Conservation (phyloP, 2,329 filamentous ascomycete species). For the Ramularia endophylla region DNA sequence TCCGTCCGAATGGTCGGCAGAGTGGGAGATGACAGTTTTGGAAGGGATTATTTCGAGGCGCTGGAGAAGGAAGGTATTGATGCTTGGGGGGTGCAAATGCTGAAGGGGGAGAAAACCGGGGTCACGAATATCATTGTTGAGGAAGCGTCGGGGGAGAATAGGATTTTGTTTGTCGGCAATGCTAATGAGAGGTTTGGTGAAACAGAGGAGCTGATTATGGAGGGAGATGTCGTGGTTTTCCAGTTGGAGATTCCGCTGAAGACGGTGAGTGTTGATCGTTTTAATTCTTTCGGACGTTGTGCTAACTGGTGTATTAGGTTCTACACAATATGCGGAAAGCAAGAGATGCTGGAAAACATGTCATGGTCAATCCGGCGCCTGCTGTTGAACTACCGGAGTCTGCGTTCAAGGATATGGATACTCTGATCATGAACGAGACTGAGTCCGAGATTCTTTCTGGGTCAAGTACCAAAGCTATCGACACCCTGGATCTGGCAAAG, state of each 20-base stretch:
- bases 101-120: constrained; percentile 42
- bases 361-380: constrained; percentile 77
- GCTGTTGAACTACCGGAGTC: constrained; percentile 62
- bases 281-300: neutral
- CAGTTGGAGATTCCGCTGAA: constrained; percentile 44
- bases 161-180: constrained; percentile 44
- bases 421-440: constrained; percentile 85
- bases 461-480: constrained; percentile 27
- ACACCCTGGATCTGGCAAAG: constrained; percentile 33
- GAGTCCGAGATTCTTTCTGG: constrained; percentile 71
- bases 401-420: constrained; percentile 62
- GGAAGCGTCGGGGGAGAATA: constrained; percentile 42
- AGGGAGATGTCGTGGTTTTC: constrained; percentile 39
- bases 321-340: constrained; percentile 29
- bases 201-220: constrained; percentile 18
- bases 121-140: constrained; percentile 47
- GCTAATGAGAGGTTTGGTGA: constrained; percentile 39
- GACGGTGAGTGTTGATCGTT: constrained; percentile 25
- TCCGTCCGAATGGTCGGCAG: constrained; percentile 46
- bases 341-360: constrained; percentile 33
- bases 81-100: constrained; percentile 30
- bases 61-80: constrained; percentile 42
- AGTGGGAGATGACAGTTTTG: constrained; percentile 44
- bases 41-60: constrained; percentile 34
- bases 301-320: constrained; percentile 18